Evolutionary conservation across 371 early-diverging fungal genomes (phyloP), one percentile per base, ranked within the genome.

Genomic region (Batrachochytrium dendrobatidis): DNA sequence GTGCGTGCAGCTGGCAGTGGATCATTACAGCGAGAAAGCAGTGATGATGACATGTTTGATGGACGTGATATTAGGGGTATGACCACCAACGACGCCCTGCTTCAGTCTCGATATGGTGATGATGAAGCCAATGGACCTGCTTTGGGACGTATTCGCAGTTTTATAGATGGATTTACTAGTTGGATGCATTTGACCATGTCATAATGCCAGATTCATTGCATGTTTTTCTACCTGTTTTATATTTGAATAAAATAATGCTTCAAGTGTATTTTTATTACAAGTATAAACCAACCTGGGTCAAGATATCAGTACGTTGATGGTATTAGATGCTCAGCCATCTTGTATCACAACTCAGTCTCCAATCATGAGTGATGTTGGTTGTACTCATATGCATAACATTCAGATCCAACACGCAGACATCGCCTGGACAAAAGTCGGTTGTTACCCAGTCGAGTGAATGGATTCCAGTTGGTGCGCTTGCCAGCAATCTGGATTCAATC

Each of bases 261-360:
- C n/a, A n/a, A n/a, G n/a, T n/a, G n/a, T n/a, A n/a, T n/a, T n/a
- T n/a, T n/a, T n/a, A n/a, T n/a, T n/a, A n/a, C n/a, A n/a, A n/a
- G n/a, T n/a, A n/a, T n/a, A n/a, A n/a, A n/a, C n/a, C n/a, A n/a
- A n/a, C n/a, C n/a, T n/a, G n/a, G n/a, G n/a, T n/a, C n/a, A n/a
- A n/a, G n/a, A n/a, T n/a, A n/a, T n/a, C n/a, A n/a, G n/a, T n/a
- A n/a, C n/a, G n/a, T n/a, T n/a, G n/a, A 39, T 12, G 39, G 39
- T 15, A 12, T n/a, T 45, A 5, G 3, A 45, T 20, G 24, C 7
- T 20, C 5, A 61, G 35, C 71, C 71, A 71, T 15, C 71, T 34
- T 29, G 67, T 67, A 60, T 71, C 71, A 28, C 61, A 61, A 32
- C 65, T 67, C 12, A 71, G 32, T 43, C 71, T 44, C 67, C 67